phyloP scores from a whole-genome alignment of 2,329 filamentous ascomycete species.

The Ophiocordyceps camponoti-rufipedis region DNA sequence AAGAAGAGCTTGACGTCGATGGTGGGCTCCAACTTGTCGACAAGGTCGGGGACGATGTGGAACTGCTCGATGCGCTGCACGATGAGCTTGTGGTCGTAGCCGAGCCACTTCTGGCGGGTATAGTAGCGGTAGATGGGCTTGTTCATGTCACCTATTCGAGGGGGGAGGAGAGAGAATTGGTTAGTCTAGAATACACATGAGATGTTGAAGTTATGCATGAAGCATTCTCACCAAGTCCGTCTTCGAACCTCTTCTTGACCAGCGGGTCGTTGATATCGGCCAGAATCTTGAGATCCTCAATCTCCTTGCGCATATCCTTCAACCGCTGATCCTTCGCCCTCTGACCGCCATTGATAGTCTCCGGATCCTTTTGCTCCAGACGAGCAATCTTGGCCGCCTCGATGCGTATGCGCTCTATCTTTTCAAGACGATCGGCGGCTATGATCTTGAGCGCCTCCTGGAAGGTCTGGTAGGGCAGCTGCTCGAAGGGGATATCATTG shows the following conservation, averaged over 20 bases:
- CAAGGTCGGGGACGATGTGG: constrained; percentile 71
- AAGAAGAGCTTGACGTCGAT: constrained; percentile 75
- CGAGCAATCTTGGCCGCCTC: constrained; percentile 51
- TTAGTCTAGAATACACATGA: not conserved
- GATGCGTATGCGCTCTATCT: constrained; percentile 52
- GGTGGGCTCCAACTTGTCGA: constrained; percentile 60
- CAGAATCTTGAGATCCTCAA: constrained; percentile 69
- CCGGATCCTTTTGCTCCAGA: constrained; percentile 39
- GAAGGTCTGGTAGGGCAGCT: constrained; percentile 92
- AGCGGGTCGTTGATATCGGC: constrained; percentile 91
- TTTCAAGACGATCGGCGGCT: constrained; percentile 61
- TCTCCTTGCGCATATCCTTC: constrained; percentile 47
- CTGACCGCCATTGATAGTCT: constrained; percentile 42
- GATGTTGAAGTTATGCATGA: too few relatives aligned
- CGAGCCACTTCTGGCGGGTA: constrained; percentile 72
- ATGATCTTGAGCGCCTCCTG: constrained; percentile 84
- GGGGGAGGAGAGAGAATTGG: not conserved
- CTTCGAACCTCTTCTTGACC: constrained; percentile 87
- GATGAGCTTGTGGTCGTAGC: constrained; percentile 62
- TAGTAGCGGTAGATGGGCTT: constrained; percentile 92
- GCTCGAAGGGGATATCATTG: constrained; percentile 64
- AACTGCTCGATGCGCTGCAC: constrained; percentile 77
- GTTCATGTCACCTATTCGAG: constrained; percentile 65
- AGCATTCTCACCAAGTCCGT: constrained; percentile 57
- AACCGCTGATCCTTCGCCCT: constrained; percentile 47